Conservation (phyloP, 495 filamentous ascomycete genomes). For the Neurospora sp. region DNA sequence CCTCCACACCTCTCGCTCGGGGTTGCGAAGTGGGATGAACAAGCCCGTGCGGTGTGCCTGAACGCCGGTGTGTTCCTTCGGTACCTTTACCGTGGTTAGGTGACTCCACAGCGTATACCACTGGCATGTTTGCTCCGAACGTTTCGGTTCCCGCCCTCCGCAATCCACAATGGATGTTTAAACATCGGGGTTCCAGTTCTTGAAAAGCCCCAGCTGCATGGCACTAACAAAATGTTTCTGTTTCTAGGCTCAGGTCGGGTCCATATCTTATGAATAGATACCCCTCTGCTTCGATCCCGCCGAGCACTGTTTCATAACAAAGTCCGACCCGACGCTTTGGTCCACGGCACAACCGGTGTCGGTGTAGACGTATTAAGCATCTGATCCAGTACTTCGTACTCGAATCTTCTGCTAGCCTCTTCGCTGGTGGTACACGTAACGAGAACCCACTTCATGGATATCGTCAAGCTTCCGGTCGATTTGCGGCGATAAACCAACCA, state of each 20-base stretch:
- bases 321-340: background rate
- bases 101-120: background rate
- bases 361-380: background rate
- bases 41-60: background rate
- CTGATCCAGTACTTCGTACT: background rate
- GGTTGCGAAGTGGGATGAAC: background rate
- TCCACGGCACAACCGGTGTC: background rate
- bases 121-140: background rate
- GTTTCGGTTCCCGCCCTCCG: background rate
- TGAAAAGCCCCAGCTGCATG: background rate
- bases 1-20: background rate
- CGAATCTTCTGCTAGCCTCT: background rate
- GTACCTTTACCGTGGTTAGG: background rate
- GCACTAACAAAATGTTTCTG: background rate
- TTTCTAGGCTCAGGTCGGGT: background rate
- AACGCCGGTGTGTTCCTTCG: background rate
- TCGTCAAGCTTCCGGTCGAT: background rate
- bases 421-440: background rate
- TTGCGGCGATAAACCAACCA: constrained; percentile 1
- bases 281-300: background rate
- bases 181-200: background rate
- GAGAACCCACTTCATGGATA: constrained; percentile 7
- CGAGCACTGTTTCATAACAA: background rate
- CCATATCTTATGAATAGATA: background rate
- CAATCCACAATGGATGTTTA: background rate